Conservation (phyloP, 345 rosid species). For the Lepidium didymum region DNA sequence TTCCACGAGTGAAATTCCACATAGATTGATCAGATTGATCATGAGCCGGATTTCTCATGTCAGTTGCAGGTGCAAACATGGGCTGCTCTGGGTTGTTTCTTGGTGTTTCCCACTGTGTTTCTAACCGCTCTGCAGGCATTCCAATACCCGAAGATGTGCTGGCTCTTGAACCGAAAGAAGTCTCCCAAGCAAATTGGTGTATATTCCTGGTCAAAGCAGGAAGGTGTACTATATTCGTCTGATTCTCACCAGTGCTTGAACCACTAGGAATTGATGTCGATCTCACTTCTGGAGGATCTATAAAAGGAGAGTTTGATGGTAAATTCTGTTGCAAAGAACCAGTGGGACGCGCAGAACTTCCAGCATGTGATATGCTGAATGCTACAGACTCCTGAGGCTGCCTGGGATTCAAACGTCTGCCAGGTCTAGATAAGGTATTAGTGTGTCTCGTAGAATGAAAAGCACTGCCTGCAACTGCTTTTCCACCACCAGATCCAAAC, state of each 20-base stretch:
- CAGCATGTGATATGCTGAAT: constrained; percentile 39
- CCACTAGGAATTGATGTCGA: constrained; percentile 29
- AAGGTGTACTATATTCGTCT: constrained; percentile 35
- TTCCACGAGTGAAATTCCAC: constrained; percentile 58
- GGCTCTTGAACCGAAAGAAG: constrained; percentile 43
- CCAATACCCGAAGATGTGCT: constrained; percentile 40
- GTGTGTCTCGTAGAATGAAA: constrained; percentile 44
- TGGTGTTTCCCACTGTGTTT: constrained; percentile 36
- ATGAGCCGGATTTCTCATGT: constrained; percentile 49
- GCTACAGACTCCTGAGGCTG: constrained; percentile 49
- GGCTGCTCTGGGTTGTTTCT: constrained; percentile 52
- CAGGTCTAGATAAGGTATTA: constrained; percentile 34
- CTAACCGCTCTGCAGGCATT: constrained; percentile 35
- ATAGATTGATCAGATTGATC: constrained; percentile 58
- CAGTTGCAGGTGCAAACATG: constrained; percentile 42
- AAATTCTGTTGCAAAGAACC: constrained; percentile 36
- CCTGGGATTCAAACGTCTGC: constrained; percentile 41
- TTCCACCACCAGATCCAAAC: constrained; percentile 46
- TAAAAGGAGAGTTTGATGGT: constrained; percentile 34
- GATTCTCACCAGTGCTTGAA: constrained; percentile 38
- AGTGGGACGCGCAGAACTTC: constrained; percentile 36
- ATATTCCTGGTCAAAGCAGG: constrained; percentile 46
- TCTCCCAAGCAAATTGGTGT: constrained; percentile 47
- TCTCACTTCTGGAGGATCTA: constrained; percentile 45
- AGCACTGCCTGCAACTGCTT: constrained; percentile 30